phyloP scores from a whole-genome alignment of 1,139 yeast species.

The Suhomyces atakaporum region DNA sequence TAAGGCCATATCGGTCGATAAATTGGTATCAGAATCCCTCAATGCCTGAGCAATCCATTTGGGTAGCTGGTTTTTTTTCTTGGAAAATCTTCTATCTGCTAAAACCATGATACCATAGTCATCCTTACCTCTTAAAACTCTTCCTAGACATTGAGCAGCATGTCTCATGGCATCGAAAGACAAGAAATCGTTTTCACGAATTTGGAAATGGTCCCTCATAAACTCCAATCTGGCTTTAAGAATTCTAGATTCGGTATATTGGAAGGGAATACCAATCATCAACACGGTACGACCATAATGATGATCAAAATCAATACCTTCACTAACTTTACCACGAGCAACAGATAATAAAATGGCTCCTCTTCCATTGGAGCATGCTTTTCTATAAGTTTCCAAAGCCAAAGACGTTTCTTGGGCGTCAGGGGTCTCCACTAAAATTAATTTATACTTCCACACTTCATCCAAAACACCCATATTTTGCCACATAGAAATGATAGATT shows the following conservation, averaged over 20 bases:
- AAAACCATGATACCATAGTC: slow-evolving; percentile 98
- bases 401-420: slow-evolving; percentile 98
- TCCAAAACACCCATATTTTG: slow-evolving; percentile 96
- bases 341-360: slow-evolving; percentile 96
- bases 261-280: slow-evolving; percentile 99
- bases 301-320: slow-evolving; percentile 98
- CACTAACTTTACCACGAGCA: slow-evolving; percentile 98
- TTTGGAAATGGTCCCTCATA: slow-evolving; percentile 87
- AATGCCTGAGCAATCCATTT: slow-evolving; percentile 97
- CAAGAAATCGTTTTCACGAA: slow-evolving; percentile 87
- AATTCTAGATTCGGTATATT: slow-evolving; percentile 95
- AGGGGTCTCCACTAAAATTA: slow-evolving; percentile 96
- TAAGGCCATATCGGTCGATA: slow-evolving; percentile 96
- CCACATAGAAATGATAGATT: slow-evolving; percentile 97
- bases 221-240: slow-evolving; percentile 93
- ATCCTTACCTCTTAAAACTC: slow-evolving; percentile 95
- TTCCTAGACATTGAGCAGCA: slow-evolving; percentile 97
- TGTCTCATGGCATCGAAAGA: slow-evolving; percentile 99
- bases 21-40: slow-evolving; percentile 84
- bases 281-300: slow-evolving; percentile 96
- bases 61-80: slow-evolving; percentile 85
- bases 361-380: slow-evolving; percentile 95
- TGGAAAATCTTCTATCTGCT: slow-evolving; percentile 89
- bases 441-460: slow-evolving; percentile 96
- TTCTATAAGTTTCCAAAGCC: slow-evolving; percentile 92